A percentile compares a stretch with the other conserved stretches of the same genome.
Evolutionary conservation across 2,329 filamentous ascomycete genomes (phyloP).

Genomic region (Paecilomyces variotii): DNA sequence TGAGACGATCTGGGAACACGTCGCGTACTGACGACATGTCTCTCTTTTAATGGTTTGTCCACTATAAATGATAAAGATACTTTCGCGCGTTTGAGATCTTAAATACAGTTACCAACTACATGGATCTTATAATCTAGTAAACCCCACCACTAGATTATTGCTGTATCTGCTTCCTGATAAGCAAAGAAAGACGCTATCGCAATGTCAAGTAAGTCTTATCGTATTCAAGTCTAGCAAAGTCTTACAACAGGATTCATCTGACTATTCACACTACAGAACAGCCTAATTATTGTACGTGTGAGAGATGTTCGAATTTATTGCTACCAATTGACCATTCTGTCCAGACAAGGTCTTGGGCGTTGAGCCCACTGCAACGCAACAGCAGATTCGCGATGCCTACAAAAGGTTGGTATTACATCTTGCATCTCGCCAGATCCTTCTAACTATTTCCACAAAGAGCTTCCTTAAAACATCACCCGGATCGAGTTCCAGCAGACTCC

Average conservation of each 20-base stretch:
- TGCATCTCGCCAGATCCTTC: neutral
- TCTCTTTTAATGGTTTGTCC: neutral
- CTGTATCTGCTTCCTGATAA: neutral
- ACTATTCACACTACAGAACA: conserved; percentile 11
- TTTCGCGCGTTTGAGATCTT: neutral
- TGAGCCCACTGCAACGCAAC: conserved; percentile 62
- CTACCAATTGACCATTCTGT: conserved; percentile 3
- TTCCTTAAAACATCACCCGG: conserved; percentile 86
- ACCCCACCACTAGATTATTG: neutral
- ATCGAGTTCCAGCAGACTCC: conserved; percentile 75
- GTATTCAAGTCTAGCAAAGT: neutral
- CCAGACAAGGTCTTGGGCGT: conserved; percentile 68
- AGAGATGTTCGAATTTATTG: neutral
- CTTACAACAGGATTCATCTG: neutral
- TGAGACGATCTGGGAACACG: neutral
- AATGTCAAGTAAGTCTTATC: neutral
- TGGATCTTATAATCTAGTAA: neutral
- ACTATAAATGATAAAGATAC: neutral
- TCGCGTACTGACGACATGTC: neutral
- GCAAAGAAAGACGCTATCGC: neutral
- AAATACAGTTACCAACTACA: neutral
- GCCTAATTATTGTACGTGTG: conserved; percentile 35
- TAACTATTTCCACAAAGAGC: conserved; percentile 45
- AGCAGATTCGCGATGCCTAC: conserved; percentile 89
- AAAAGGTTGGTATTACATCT: conserved; percentile 56